Base-by-base conservation (phyloP, 306 rosid species). In the Lagenaria siceraria region DNA sequence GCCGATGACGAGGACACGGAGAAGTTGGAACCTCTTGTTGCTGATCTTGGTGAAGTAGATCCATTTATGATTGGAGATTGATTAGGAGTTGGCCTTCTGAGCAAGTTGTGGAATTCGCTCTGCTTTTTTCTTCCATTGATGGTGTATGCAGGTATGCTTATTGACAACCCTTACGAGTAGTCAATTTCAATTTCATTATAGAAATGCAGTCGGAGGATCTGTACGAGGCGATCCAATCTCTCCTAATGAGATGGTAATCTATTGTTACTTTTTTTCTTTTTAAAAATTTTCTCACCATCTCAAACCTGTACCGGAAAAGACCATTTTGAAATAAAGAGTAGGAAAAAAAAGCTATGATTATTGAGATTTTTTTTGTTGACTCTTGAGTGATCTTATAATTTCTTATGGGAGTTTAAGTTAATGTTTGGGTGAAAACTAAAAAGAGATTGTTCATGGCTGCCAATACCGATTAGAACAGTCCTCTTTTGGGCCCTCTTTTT, bases 31-130 rank as follows among this genome's bases (percentile, higher is more conserved):
- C 93, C 97, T 12, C 58, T 89, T 77, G 86, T 95, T 46, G 99
- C 99, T 71, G 90, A 90, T 72, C 96, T 89, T 10, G 99, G 99
- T 56, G 99, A 92, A 71, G 88, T 87, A 62, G 99, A 92, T 80
- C 99, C 99, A 49, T 95, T 90, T 78, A 88, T 92, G 93, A 81
- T 75, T 56, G 91, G 93, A 54, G 99, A 92, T 74, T 95, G 80
- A 80, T 79, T 2, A 27, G 76, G 58, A 25, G 40, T 21, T 43
- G 1, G 8, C 40, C 31, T 71, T 25, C 21, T 24, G 54, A 2
- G 54, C 48, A 64, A 64, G 72, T 64, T 3, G 49, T 36, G 48
- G 8, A 15, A 19, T 65, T 36, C 21, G 51, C 51, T 65, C 51
- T 65, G 75, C 6, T 40, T 66, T 66, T 66, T 66, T 12, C 17